A percentile compares a stretch with the other conserved stretches of the same genome.
These are phyloP conservation scores for Setaria italica DNA, from an alignment of 202 grass and related monocot genomes.

Conservation along the genomic window DNA sequence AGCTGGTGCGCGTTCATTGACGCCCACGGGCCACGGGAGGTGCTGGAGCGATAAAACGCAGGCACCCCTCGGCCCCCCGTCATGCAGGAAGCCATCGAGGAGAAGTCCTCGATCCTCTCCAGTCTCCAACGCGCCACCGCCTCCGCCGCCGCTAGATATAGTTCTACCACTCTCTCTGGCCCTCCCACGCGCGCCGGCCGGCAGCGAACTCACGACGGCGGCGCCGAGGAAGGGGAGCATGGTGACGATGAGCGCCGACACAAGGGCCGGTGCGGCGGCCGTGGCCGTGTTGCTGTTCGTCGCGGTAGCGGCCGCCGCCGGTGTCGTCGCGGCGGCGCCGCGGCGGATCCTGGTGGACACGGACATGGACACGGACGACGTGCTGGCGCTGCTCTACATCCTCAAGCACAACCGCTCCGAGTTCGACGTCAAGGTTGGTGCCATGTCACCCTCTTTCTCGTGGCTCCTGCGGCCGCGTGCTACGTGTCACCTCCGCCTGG, in stretches of 20 bases:
- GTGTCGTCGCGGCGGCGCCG: background rate
- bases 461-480: background rate
- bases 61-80: background rate
- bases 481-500: background rate
- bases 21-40: background rate
- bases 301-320: background rate
- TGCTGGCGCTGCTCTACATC: constrained; percentile 89
- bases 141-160: background rate
- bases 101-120: background rate
- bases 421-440: constrained; percentile 88
- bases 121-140: background rate
- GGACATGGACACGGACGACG: constrained; percentile 92
- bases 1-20: background rate
- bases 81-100: background rate
- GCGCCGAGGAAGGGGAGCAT: background rate
- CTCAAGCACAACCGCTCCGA: constrained; percentile 87
- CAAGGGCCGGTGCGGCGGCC: background rate
- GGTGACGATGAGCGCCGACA: background rate
- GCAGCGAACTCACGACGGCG: background rate
- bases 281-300: constrained; percentile 26
- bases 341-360: constrained; percentile 85
- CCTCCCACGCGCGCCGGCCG: background rate
- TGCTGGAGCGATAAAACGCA: constrained; percentile 31
- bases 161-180: too few relatives aligned
- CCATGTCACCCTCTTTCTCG: background rate